phyloP scores from a whole-genome alignment of 345 rosid genomes.

The Kandelia obovata region DNA sequence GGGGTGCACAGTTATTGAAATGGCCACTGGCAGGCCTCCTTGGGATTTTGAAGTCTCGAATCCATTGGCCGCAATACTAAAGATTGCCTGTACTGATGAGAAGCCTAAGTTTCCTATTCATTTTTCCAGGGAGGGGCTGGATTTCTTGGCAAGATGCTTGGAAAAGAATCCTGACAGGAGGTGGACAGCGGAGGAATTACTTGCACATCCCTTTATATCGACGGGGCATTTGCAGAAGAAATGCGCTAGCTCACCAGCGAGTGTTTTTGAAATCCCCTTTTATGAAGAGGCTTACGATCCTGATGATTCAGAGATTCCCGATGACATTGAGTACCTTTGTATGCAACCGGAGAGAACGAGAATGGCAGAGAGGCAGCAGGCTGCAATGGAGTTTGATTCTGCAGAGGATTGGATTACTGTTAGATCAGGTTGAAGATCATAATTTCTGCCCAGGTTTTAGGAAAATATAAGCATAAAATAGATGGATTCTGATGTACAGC shows the following conservation, averaged over 20 bases:
- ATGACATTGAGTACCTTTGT: background rate
- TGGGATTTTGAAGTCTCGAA: conserved; percentile 26
- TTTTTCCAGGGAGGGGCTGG: conserved; percentile 25
- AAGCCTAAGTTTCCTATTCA: conserved; percentile 27
- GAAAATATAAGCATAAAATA: too few relatives aligned
- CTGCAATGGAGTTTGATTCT: background rate
- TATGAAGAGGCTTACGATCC: conserved; percentile 11
- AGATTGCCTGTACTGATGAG: conserved; percentile 29
- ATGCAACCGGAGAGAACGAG: conserved; percentile 15
- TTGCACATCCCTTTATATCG: conserved; percentile 29
- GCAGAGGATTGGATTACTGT: conserved; percentile 34
- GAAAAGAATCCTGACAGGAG: conserved; percentile 26
- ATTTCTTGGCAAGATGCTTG: conserved; percentile 35
- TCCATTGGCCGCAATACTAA: conserved; percentile 26
- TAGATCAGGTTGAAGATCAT: conserved; percentile 20
- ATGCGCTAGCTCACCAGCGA: conserved; percentile 20
- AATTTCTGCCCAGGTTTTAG: too few relatives aligned
- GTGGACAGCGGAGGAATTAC: conserved; percentile 34
- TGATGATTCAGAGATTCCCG: conserved; percentile 3
- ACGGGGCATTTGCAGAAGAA: background rate
- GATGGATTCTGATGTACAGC: too few relatives aligned
- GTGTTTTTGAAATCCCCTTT: conserved; percentile 18
- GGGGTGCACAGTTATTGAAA: conserved; percentile 40
- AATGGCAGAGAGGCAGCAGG: background rate
- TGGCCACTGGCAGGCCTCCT: conserved; percentile 40